phyloP scores from a whole-genome alignment of 2,329 filamentous ascomycete genomes.

The Colletotrichum eremochloae region DNA sequence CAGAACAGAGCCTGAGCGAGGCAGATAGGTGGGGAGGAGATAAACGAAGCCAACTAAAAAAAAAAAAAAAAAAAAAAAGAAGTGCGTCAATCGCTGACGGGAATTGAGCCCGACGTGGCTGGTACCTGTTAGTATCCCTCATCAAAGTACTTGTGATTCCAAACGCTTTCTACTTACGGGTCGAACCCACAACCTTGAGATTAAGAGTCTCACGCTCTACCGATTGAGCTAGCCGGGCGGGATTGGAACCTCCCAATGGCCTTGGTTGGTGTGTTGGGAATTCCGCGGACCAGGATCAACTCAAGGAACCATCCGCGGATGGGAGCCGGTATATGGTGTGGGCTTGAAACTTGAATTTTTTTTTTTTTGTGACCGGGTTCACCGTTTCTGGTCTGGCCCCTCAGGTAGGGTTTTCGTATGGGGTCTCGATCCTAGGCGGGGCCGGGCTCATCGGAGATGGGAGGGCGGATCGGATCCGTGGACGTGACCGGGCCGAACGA shows the following conservation, averaged over 20 bases:
- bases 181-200: conserved; percentile 71
- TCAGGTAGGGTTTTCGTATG: neutral
- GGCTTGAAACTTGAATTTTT: too few relatives aligned
- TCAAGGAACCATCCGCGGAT: neutral
- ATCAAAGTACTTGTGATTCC: too few relatives aligned
- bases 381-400: neutral
- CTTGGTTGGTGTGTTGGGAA: neutral
- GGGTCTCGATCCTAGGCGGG: neutral
- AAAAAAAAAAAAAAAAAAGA: neutral
- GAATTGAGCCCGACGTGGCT: conserved; percentile 41
- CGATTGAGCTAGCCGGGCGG: conserved; percentile 75
- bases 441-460: neutral
- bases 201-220: conserved; percentile 82
- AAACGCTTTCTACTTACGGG: conserved; percentile 21
- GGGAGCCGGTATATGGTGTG: too few relatives aligned
- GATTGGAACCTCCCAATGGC: conserved; percentile 36
- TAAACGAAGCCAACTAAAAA: too few relatives aligned
- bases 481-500: neutral
- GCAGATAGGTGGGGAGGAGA: too few relatives aligned
- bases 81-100: conserved; percentile 36
- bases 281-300: fast-evolving
- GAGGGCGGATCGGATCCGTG: neutral
- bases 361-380: neutral
- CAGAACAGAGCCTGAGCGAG: too few relatives aligned
- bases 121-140: neutral